Conservation (phyloP, 805 yeast genomes). For the Candida ponderosae region DNA sequence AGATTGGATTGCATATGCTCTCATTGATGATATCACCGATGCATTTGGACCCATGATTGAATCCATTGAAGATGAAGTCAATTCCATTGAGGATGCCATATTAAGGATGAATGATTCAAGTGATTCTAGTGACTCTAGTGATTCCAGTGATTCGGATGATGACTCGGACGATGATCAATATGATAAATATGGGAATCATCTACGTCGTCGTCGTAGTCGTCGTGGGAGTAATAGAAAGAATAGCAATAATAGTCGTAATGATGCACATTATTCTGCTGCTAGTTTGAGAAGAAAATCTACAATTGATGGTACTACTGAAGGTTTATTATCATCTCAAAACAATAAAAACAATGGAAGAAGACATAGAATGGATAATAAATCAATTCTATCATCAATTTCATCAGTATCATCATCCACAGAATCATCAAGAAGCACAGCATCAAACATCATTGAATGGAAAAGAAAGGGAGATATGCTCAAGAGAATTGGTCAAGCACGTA, state of each 20-base stretch:
- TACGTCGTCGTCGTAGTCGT: neutral
- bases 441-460: constrained; percentile 65
- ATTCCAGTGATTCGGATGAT: constrained; percentile 27
- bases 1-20: constrained; percentile 96
- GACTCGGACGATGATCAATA: constrained; percentile 20
- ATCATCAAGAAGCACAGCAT: constrained; percentile 25
- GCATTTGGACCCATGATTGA: constrained; percentile 96
- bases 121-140: constrained; percentile 32
- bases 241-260: neutral
- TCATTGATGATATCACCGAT: constrained; percentile 95
- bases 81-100: constrained; percentile 89
- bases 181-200: too few species aligned
- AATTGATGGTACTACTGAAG: too few species aligned
- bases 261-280: too few species aligned
- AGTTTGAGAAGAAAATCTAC: too few species aligned
- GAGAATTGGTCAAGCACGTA: constrained; percentile 91
- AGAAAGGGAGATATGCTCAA: constrained; percentile 92
- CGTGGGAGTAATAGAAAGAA: neutral
- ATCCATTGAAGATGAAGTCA: constrained; percentile 89
- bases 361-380: constrained; percentile 10
- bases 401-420: constrained; percentile 8
- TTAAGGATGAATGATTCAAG: constrained; percentile 72
- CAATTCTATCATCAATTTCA: constrained; percentile 18
- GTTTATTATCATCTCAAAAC: neutral
- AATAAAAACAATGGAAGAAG: neutral